Conservation (phyloP, 805 yeast genomes). For the Candida jianshihensis region DNA sequence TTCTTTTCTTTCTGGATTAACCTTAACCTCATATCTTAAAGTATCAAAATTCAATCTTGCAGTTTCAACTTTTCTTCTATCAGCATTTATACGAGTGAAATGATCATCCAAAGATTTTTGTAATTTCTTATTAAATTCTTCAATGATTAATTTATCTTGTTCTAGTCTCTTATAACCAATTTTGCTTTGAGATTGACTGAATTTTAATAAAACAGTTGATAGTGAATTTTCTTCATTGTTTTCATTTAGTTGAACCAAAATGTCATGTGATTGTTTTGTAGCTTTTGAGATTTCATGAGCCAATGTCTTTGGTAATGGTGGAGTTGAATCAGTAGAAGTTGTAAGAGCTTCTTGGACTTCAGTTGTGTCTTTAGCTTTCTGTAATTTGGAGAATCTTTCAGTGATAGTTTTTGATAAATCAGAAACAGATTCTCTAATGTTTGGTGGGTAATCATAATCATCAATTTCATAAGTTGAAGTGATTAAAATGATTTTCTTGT, state of each 20-base stretch:
- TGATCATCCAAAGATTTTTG: conserved; percentile 45
- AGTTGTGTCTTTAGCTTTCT: conserved; percentile 57
- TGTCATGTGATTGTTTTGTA: conserved; percentile 43
- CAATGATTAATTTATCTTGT: conserved; percentile 58
- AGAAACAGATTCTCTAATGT: conserved; percentile 55
- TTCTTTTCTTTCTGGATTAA: conserved; percentile 17
- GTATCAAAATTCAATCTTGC: conserved; percentile 68
- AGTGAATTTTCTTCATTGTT: conserved; percentile 24
- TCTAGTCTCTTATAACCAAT: conserved; percentile 63
- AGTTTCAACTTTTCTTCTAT: conserved; percentile 62
- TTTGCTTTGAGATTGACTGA: conserved; percentile 49
- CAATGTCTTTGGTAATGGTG: conserved; percentile 57
- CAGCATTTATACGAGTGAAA: conserved; percentile 52
- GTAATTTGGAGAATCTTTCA: conserved; percentile 50
- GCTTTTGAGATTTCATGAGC: conserved; percentile 62
- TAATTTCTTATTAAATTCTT: conserved; percentile 52
- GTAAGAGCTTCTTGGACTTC: conserved; percentile 55
- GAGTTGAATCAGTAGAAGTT: conserved; percentile 18
- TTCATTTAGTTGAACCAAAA: conserved; percentile 26
- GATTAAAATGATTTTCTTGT: conserved; percentile 43
- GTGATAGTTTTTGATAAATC: conserved; percentile 54
- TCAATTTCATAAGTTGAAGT: conserved; percentile 65
- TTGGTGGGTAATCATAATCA: conserved; percentile 80
- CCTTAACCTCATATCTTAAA: conserved; percentile 49
- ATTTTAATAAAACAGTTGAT: conserved; percentile 29